Percentiles rank a stretch among this genome's conserved stretches.
Evolutionary conservation across 176 grass and related monocot species (phyloP).

Genomic region (Carex kokanica): DNA sequence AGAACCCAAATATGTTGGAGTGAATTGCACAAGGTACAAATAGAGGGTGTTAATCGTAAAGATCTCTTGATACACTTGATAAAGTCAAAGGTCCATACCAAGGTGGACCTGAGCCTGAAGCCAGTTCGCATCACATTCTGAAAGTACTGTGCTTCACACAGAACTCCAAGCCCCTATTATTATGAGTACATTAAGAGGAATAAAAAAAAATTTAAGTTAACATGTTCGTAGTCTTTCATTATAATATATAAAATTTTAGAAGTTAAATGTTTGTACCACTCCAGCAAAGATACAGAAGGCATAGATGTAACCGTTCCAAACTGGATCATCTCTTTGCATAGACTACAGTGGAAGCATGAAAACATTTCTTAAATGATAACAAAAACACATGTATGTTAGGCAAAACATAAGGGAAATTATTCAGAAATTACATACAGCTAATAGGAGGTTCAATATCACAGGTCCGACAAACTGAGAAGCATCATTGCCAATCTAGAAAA

Average conservation of each 20-base stretch:
- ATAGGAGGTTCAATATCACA: slow-evolving; percentile 66
- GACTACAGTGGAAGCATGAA: slow-evolving; percentile 41
- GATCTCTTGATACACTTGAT: slow-evolving; percentile 16
- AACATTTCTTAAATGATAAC: neutral
- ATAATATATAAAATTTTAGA: neutral
- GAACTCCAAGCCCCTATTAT: slow-evolving; percentile 74
- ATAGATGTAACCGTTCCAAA: slow-evolving; percentile 83
- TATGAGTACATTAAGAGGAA: slow-evolving; percentile 23
- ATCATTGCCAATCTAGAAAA: slow-evolving; percentile 88
- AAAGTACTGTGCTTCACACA: slow-evolving; percentile 96
- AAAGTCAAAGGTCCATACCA: slow-evolving; percentile 52
- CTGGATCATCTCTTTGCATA: slow-evolving; percentile 91
- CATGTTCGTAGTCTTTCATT: neutral
- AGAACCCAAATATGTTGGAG: neutral
- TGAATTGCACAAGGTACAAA: neutral
- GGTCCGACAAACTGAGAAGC: slow-evolving; percentile 97
- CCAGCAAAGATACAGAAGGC: slow-evolving; percentile 93
- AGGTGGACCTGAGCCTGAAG: slow-evolving; percentile 83
- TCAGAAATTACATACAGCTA: slow-evolving; percentile 51
- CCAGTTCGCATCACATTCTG: slow-evolving; percentile 98
- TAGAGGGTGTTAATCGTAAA: slow-evolving; percentile 7
- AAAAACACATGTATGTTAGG: neutral
- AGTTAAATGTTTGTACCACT: slow-evolving; percentile 58
- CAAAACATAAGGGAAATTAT: slow-evolving; percentile 11
- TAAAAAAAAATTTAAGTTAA: slow-evolving; percentile 23